Base-by-base conservation (phyloP, 1,139 yeast genomes). In the Magnusiomyces sp. region DNA sequence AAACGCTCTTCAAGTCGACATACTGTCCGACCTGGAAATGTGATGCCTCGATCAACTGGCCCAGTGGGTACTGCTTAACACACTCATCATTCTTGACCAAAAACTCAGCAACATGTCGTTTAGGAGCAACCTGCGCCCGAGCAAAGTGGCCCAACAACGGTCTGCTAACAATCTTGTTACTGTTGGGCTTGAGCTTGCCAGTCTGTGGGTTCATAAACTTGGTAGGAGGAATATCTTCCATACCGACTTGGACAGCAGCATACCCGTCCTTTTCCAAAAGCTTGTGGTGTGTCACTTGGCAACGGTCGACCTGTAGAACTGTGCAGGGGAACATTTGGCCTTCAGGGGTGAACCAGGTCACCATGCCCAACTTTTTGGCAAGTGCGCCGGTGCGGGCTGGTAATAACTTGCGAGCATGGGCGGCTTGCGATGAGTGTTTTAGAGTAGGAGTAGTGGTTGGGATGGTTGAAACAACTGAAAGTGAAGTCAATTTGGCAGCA, bases 281-380 rank as follows among this genome's bases (percentile, higher is more conserved):
- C 64, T 85, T 86, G 60, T 79, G 80, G 61, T 76, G 76, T 19
- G 85, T 69, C 19, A 92, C 97, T 70, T 94, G 98, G 56, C 88
- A 86, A 51, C 90, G 80, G 65, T 89, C 87, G 53, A 94, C 76
- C 64, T 89, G 95, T 41, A 92, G 71, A 6, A 92, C 87, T 1
- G 99, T 94, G 55, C 71, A 70, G 3, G 75, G 70, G 46, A 88
- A 89, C 44, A 41, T 41, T 3, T 41, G 23, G 20, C 44, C 44
- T 13, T 20, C n/a, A 29, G 14, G 20, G 55, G 75, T 78, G 64
- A 78, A 92, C 78, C 81, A 86, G 11, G 95, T 80, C 50, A 89
- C 81, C 97, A 92, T 90, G 19, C 97, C 97, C 55, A 83, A 73
- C 64, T 92, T 92, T 55, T 80, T 71, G 0, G 95, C 95, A 31